Conservation (phyloP, 192 early-diverging fungal genomes). For the Haplosporangium gracile region DNA sequence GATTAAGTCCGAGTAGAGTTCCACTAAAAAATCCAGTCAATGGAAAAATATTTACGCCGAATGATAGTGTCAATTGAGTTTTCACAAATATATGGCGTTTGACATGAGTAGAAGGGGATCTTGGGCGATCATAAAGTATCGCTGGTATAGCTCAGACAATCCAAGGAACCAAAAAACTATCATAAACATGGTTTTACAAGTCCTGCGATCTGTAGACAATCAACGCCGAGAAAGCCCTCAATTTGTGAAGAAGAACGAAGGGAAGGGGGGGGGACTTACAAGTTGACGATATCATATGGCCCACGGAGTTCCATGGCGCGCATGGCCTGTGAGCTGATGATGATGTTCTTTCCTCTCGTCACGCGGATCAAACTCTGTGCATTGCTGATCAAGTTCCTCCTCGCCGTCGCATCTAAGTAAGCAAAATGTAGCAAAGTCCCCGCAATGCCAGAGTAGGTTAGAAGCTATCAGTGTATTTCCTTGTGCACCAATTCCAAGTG, state of each 20-base stretch:
- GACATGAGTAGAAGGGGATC: no score
- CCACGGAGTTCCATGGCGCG: slow-evolving; percentile 79
- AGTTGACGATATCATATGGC: slow-evolving; percentile 83
- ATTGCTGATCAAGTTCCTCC: slow-evolving; percentile 76
- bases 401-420: slow-evolving; percentile 66
- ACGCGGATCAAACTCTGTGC: slow-evolving; percentile 74
- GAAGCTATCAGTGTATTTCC: no score
- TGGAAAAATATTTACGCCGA: slow-evolving; percentile 1
- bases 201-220: not conserved
- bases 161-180: not conserved
- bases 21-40: slow-evolving; percentile 53
- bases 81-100: no score
- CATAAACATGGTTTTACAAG: not conserved
- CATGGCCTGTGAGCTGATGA: slow-evolving; percentile 78
- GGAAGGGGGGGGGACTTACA: slow-evolving; percentile 66
- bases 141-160: no score
- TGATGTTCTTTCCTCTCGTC: slow-evolving; percentile 83
- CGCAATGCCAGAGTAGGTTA: no score
- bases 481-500: no score
- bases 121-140: not conserved
- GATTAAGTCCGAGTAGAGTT: slow-evolving; percentile 72
- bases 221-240: not conserved
- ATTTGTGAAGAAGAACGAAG: not conserved
- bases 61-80: not conserved
- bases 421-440: not conserved